phyloP scores from a whole-genome alignment of 257 asterid genomes.

The Penstemon eatonii region DNA sequence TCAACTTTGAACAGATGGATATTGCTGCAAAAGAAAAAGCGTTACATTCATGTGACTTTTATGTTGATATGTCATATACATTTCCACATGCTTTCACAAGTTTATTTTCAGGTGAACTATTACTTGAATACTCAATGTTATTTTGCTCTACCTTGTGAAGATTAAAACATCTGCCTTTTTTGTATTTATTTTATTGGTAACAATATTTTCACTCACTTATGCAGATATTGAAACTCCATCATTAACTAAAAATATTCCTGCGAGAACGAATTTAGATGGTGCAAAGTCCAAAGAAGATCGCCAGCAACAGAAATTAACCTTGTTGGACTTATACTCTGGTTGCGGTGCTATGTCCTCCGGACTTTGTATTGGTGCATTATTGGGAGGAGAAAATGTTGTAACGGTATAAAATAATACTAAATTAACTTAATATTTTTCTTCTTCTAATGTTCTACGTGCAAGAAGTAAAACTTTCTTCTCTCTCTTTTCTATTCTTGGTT shows the following conservation, averaged over 20 bases:
- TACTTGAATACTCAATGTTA: not conserved
- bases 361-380: slow-evolving; percentile 31
- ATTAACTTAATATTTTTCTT: not conserved
- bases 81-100: slow-evolving; percentile 35
- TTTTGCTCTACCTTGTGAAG: not conserved
- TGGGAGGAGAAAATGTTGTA: slow-evolving; percentile 21
- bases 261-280: not conserved
- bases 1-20: slow-evolving; percentile 26
- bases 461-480: not conserved
- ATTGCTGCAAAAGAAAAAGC: slow-evolving; percentile 6
- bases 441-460: not conserved
- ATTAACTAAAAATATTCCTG: not conserved
- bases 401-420: slow-evolving; percentile 22
- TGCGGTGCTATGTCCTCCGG: slow-evolving; percentile 44
- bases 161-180: not conserved
- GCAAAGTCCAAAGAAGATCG: not conserved
- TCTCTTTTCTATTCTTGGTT: not conserved
- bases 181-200: not conserved
- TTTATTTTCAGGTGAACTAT: slow-evolving; percentile 15
- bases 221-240: slow-evolving; percentile 7
- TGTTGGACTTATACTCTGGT: slow-evolving; percentile 36
- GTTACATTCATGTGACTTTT: slow-evolving; percentile 26
- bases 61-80: slow-evolving; percentile 32
- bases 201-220: not conserved
- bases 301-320: not conserved